Conservation (phyloP, 2,329 filamentous ascomycete species). For the Colletotrichum higginsianum region DNA sequence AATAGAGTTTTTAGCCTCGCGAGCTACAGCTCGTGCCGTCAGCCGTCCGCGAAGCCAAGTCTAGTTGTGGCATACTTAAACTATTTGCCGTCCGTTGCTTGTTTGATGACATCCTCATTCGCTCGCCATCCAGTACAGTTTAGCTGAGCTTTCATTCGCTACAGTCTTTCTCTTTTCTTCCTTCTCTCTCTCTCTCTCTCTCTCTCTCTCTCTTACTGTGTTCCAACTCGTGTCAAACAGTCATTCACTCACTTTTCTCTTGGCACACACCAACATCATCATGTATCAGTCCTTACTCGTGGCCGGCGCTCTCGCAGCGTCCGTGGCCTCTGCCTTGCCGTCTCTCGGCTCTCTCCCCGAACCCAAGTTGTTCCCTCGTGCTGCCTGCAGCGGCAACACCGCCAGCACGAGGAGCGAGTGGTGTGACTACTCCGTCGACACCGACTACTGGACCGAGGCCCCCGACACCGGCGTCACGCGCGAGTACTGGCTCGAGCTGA, state of each 20-base stretch:
- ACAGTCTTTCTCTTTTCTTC: not conserved
- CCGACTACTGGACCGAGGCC: constrained; percentile 58
- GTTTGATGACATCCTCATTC: constrained; percentile 20
- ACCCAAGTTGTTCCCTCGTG: constrained; percentile 35
- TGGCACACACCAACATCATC: constrained; percentile 17
- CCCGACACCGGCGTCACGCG: constrained; percentile 65
- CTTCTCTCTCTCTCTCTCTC: not conserved
- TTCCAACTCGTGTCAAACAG: constrained; percentile 20
- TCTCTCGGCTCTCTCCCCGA: constrained; percentile 8
- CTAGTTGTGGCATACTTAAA: constrained; percentile 22
- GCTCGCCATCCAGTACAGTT: constrained; percentile 24
- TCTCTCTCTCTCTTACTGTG: not conserved
- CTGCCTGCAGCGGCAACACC: constrained; percentile 48
- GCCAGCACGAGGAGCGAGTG: constrained; percentile 55
- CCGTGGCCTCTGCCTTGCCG: constrained; percentile 33
- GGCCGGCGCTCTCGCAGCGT: constrained; percentile 24
- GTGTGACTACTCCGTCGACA: constrained; percentile 65
- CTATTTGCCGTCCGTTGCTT: constrained; percentile 7
- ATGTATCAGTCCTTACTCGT: constrained; percentile 30
- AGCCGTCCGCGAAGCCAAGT: not conserved
- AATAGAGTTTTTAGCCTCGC: constrained; percentile 17
- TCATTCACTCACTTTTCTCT: constrained; percentile 25
- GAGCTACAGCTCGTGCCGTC: constrained; percentile 2
- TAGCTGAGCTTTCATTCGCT: constrained; percentile 30
- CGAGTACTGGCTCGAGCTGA: constrained; percentile 63